Evolutionary conservation across 2,329 filamentous ascomycete genomes (phyloP), one percentile per base, ranked within the genome.

Genomic region (Neocucurbitaria cava): DNA sequence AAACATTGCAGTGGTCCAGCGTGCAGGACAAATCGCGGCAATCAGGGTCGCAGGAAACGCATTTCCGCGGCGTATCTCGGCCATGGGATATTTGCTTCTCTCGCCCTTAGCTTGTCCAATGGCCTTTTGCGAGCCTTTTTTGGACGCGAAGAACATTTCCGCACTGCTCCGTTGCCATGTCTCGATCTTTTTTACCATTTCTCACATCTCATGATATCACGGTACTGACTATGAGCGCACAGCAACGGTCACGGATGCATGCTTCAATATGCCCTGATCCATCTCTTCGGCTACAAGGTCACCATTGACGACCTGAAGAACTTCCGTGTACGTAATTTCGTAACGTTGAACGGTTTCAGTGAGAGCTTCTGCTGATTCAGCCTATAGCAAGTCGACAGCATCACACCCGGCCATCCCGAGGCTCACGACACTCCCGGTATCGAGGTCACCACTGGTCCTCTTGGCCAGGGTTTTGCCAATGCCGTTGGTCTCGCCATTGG

Each of bases 231-330:
- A 49, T 23, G 24, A 26, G 43, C 39, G n/a, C 7, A 46, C 71
- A 97, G 93, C 59, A 99, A 99, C 85, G 95, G 95, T 70, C 95
- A 99, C 83, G 95, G 89, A 71, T 99, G 95, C 87, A 96, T 99
- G 93, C 91, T 99, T 58, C 95, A 97, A 79, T 99, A 99, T 88
- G 90, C 94, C 73, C 87, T 99, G 69, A 90, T 99, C 73, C 95
- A 99, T 84, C 85, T 99, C 52, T 96, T 93, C 81, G 95, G 95
- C 78, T 99, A 96, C 79, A 86, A 82, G 62, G 71, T 99, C 69
- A 86, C 86, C 73, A 83, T 99, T 59, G 91, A 99, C 73, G 95
- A 98, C 81, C 80, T 99, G 70, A 99, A 98, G 88, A 81, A 83
- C 71, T 99, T 99, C 91, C 90, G 95, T 79, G 92, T 96, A 87